Conservation (phyloP, 2,329 filamentous ascomycete genomes). For the Phialemoniopsis sp. region DNA sequence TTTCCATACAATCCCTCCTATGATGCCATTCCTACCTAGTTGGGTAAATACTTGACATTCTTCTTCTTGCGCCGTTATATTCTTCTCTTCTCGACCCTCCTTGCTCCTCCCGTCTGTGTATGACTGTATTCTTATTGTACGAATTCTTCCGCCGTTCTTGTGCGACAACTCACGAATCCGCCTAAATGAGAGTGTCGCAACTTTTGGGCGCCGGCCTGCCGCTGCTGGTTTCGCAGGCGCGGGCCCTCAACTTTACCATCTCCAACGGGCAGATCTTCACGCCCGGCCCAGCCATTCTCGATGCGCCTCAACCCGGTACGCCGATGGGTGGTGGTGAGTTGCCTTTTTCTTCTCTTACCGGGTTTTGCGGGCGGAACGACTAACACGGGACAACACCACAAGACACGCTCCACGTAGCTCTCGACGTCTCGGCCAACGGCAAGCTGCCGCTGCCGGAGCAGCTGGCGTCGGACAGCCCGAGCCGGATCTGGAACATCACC, state of each 20-base stretch:
- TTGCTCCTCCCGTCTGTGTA: too few species aligned
- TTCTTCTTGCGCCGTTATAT: too few species aligned
- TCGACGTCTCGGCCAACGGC: conserved; percentile 65
- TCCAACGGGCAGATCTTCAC: conserved; percentile 66
- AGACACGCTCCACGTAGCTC: conserved; percentile 58
- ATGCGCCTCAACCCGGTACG: conserved; percentile 62
- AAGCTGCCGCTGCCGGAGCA: conserved; percentile 56
- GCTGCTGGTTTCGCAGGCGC: conserved; percentile 18
- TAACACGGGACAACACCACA: conserved; percentile 11
- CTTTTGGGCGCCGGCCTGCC: conserved; percentile 11
- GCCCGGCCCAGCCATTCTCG: conserved; percentile 62
- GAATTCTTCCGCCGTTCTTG: not conserved
- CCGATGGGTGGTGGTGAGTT: conserved; percentile 58
- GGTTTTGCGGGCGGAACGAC: not conserved
- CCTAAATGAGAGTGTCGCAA: conserved; percentile 2
- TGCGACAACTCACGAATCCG: not conserved
- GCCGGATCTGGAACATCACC: conserved; percentile 59
- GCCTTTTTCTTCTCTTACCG: not conserved
- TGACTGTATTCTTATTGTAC: too few species aligned
- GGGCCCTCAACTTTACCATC: conserved; percentile 48
- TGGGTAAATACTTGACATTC: too few species aligned
- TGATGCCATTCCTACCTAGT: too few species aligned
- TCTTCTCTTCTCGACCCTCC: too few species aligned
- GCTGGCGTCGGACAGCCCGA: conserved; percentile 42
- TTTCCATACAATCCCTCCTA: too few species aligned